Base-by-base conservation (phyloP, 2,329 filamentous ascomycete species). In the Monilinia vaccinii-corymbosi region DNA sequence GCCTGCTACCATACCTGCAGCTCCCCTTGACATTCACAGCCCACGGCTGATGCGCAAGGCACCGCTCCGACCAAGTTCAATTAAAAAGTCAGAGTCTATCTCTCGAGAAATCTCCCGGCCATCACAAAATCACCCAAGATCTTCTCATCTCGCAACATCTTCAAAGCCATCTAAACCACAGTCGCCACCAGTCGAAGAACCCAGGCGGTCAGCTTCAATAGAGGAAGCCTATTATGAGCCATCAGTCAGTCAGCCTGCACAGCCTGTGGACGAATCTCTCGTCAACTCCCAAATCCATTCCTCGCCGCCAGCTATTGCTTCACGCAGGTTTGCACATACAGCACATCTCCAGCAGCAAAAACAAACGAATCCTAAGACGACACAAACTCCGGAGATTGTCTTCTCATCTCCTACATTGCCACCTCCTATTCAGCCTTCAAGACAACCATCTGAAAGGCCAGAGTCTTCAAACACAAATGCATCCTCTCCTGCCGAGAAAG, bases 361-460 rank as follows among this genome's bases (percentile, higher is more conserved):
- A 32, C 58, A 67, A 25, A 57, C 67, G 40, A 60, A 68, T 49
- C 62, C 65, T 23, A 62, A 65, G 45, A 46, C 62, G 14, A 64
- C 65, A 34, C 66, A 70, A 55, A 71, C 70, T 9, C 70, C 69
- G 32, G 68, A 68, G 11, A 71, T 71, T 16, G 50, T 69, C 9
- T 72, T 72, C 58, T 71, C 70, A 16, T 72, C 71, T 21, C 71
- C 70, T 44, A 63, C 69, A 21, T 64, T 71, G 49, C 70, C 70
- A 28, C 69, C 70, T 23, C 69, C 64, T 34, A 63, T 68, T 47
- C 65, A 64, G 23, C 58, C 62, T 18, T 51, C 53, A 32, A 63
- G 55, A 23, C 62, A 66, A 38, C 47, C 61, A 44, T 40, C 59
- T 16, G 56, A 62, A 52, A 51, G 44, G 28, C 52, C 52, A 34